Evolutionary conservation across 208 protist genomes (phyloP).

Genomic region (Crithidia brevicula): DNA sequence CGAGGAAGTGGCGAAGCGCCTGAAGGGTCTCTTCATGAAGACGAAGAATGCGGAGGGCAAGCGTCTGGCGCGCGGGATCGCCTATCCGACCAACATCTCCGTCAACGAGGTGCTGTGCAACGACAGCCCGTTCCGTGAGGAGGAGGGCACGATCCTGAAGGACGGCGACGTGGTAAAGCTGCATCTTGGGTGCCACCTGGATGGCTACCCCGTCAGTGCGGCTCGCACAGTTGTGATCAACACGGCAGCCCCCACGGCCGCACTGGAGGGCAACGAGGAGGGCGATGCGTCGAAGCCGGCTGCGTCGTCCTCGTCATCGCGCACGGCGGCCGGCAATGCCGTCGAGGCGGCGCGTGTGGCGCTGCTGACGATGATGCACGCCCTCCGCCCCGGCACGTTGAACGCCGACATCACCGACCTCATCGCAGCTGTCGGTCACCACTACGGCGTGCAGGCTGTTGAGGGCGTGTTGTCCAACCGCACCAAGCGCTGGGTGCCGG

Average conservation of each 20-base stretch:
- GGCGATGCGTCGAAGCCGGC: neutral
- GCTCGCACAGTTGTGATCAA: conserved; percentile 94
- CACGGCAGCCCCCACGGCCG: conserved; percentile 3
- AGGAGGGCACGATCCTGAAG: conserved; percentile 72
- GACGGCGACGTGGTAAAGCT: conserved; percentile 97
- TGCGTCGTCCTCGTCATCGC: conserved; percentile 13
- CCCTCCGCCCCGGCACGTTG: conserved; percentile 68
- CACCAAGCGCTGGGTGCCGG: conserved; percentile 96
- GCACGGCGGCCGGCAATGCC: conserved; percentile 78
- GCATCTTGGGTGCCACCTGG: conserved; percentile 97
- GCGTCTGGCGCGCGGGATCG: conserved; percentile 88
- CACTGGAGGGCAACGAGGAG: conserved; percentile 9
- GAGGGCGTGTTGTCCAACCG: conserved; percentile 98
- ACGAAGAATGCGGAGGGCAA: conserved; percentile 66
- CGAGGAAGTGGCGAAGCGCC: conserved; percentile 42
- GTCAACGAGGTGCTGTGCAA: conserved; percentile 98
- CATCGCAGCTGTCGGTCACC: conserved; percentile 90
- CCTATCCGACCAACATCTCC: conserved; percentile 98
- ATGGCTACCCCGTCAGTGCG: conserved; percentile 96
- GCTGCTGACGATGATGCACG: conserved; percentile 85
- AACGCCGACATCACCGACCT: conserved; percentile 94
- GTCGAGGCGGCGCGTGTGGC: conserved; percentile 95
- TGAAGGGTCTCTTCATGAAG: conserved; percentile 72
- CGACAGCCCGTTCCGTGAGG: conserved; percentile 91
- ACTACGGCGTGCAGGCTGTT: conserved; percentile 92